phyloP scores from a whole-genome alignment of 2,329 filamentous ascomycete species.

The Aspergillus quadrilineatus region DNA sequence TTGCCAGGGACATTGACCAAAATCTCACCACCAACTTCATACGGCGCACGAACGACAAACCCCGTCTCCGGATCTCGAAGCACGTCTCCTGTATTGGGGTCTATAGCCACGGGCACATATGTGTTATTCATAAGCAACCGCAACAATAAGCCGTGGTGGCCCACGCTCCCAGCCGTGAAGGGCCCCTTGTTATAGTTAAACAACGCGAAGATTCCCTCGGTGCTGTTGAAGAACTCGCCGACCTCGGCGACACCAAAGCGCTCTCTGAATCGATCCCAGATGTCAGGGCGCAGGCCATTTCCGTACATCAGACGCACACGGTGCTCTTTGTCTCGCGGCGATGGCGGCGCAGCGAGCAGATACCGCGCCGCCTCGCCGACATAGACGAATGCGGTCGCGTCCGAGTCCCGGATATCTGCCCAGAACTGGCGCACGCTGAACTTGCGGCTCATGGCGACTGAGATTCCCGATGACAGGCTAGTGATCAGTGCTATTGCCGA shows the following conservation, averaged over 20 bases:
- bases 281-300: conserved; percentile 50
- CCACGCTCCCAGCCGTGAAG: conserved; percentile 64
- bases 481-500: conserved; percentile 61
- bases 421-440: conserved; percentile 72
- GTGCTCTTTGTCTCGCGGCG: conserved; percentile 46
- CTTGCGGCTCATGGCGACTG: conserved; percentile 41
- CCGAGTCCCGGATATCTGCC: conserved; percentile 66
- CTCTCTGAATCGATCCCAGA: conserved; percentile 56
- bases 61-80: conserved; percentile 65
- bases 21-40: conserved; percentile 73
- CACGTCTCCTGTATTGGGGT: conserved; percentile 67
- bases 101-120: conserved; percentile 66
- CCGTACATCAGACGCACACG: conserved; percentile 48
- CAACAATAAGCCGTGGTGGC: conserved; percentile 66
- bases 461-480: conserved; percentile 54
- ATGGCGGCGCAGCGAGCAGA: conserved; percentile 63
- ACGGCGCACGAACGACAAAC: conserved; percentile 62
- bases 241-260: conserved; percentile 56
- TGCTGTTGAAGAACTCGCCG: conserved; percentile 75
- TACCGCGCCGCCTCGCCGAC: conserved; percentile 77
- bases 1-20: conserved; percentile 62
- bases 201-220: conserved; percentile 67
- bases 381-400: conserved; percentile 71
- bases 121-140: conserved; percentile 54
- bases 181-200: conserved; percentile 62